Base-by-base conservation (phyloP, 1,139 yeast species). In the Taphrina flavorubra region DNA sequence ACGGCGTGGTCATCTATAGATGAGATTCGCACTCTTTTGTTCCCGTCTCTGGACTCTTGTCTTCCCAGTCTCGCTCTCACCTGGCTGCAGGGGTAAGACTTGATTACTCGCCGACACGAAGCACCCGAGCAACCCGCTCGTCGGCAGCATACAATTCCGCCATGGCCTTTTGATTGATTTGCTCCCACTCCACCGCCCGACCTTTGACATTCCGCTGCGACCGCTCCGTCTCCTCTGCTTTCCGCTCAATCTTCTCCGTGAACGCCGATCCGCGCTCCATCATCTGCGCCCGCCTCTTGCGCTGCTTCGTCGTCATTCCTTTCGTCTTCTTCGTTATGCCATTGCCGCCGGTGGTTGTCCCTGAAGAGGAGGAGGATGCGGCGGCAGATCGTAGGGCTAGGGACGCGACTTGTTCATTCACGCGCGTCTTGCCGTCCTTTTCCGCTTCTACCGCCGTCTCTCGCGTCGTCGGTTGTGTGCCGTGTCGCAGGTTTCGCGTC, bases 401-500 rank as follows among this genome's bases (percentile, higher is more conserved):
- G n/a, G 59, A 46, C 10, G 61, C 51, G 6, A 63, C 61, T 10
- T 56, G 61, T 16, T 34, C 59, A 57, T 36, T 63, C 18, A 63
- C 67, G 20, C 67, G 42, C 20, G 61, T 44, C 47, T 63, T 63
- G 62, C 62, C 62, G 31, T 58, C 62, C 49, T 25, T 34, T 10
- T 14, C 31, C 55, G 36, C 31, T 42, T 58, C 62, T 4, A 11
- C 62, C n/a, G 56, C 67, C 1, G 51, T 25, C 40, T 51, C 59
- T 49, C 14, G 18, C 18, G 56, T 37, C n/a, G n/a, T 25, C 14
- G 67, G 56, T 34, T 18, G 10, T 25, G 49, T 14, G 4, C 67
- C 67, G 53, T 63, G 53, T 42, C 67, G 42, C 7, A 63, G 61
- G n/a, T 63, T 63, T 13, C 67, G 67, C 36, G 67, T 63, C 39